These are phyloP conservation scores for Yarrowia keelungensis DNA, from an alignment of 805 yeast species.

Conservation along the genomic window DNA sequence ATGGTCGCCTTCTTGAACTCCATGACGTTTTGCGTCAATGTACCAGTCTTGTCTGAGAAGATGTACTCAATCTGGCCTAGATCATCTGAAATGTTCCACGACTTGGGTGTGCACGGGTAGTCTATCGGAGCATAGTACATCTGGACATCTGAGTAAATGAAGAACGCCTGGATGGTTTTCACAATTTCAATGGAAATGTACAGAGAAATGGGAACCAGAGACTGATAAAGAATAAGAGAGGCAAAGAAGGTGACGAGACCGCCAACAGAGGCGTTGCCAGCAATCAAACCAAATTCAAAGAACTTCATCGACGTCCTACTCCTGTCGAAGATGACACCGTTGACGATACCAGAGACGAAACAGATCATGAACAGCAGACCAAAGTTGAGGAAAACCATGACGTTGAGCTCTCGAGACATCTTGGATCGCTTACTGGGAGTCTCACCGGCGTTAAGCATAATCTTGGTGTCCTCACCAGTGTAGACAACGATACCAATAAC, in stretches of 20 bases:
- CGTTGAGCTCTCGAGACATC: slow-evolving; percentile 71
- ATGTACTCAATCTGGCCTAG: slow-evolving; percentile 84
- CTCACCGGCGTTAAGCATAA: slow-evolving; percentile 79
- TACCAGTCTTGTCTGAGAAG: slow-evolving; percentile 85
- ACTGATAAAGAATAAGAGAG: slow-evolving; percentile 74
- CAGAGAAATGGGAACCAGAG: slow-evolving; percentile 79
- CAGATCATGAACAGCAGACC: slow-evolving; percentile 67
- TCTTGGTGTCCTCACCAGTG: slow-evolving; percentile 79
- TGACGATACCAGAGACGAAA: slow-evolving; percentile 71
- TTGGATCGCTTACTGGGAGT: slow-evolving; percentile 78
- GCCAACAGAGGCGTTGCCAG: slow-evolving; percentile 64
- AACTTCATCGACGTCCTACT: slow-evolving; percentile 56
- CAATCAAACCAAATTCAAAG: slow-evolving; percentile 71
- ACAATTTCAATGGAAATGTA: slow-evolving; percentile 82
- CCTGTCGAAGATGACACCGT: slow-evolving; percentile 66
- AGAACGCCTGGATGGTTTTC: slow-evolving; percentile 78
- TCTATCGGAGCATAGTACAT: slow-evolving; percentile 75
- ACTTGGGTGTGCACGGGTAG: slow-evolving; percentile 80
- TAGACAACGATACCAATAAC: slow-evolving; percentile 73
- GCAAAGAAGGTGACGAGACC: slow-evolving; percentile 79
- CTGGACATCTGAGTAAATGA: slow-evolving; percentile 71
- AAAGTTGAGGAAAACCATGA: slow-evolving; percentile 72
- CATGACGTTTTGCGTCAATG: slow-evolving; percentile 84
- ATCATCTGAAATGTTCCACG: slow-evolving; percentile 87
- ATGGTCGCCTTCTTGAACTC: slow-evolving; percentile 81